Evolutionary conservation across 176 grass and related monocot species (phyloP).

Genomic region (Carex kokanica): DNA sequence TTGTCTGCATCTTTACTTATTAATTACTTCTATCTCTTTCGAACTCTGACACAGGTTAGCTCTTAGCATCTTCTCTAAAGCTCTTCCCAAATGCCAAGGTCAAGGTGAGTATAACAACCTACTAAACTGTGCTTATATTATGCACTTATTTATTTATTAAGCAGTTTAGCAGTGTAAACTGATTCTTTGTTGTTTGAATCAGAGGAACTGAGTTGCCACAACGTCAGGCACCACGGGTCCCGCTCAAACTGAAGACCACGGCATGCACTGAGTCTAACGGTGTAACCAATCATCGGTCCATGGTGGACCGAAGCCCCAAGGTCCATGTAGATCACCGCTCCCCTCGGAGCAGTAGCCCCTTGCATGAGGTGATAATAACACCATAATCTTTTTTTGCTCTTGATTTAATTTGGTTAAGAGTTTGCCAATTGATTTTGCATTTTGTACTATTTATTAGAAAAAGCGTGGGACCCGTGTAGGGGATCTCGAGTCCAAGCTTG

Average conservation of each 20-base stretch:
- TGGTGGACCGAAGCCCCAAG: constrained; percentile 63
- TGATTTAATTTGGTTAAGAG: not conserved
- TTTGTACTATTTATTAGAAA: constrained; percentile 36
- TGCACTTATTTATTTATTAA: not conserved
- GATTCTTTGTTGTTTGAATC: constrained; percentile 14
- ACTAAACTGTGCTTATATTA: not conserved
- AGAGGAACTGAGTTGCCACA: constrained; percentile 69
- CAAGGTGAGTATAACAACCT: constrained; percentile 26
- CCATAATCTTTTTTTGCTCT: not conserved
- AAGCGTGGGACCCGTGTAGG: constrained; percentile 50
- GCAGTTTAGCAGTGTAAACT: not conserved
- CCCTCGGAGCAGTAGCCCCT: constrained; percentile 39
- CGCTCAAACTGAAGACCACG: constrained; percentile 50
- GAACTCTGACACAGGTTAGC: not conserved
- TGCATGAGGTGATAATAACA: constrained; percentile 65
- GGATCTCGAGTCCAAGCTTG: constrained; percentile 70
- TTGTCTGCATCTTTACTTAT: constrained; percentile 17
- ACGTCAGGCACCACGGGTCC: constrained; percentile 43
- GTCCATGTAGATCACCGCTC: constrained; percentile 43
- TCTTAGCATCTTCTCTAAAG: constrained; percentile 1
- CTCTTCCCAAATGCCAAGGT: constrained; percentile 25
- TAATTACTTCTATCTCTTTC: constrained; percentile 26
- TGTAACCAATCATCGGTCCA: constrained; percentile 28
- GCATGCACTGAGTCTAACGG: constrained; percentile 37
- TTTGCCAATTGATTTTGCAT: not conserved